Base-by-base conservation (phyloP, 2,329 filamentous ascomycete genomes). In the Colletotrichum abscissum region DNA sequence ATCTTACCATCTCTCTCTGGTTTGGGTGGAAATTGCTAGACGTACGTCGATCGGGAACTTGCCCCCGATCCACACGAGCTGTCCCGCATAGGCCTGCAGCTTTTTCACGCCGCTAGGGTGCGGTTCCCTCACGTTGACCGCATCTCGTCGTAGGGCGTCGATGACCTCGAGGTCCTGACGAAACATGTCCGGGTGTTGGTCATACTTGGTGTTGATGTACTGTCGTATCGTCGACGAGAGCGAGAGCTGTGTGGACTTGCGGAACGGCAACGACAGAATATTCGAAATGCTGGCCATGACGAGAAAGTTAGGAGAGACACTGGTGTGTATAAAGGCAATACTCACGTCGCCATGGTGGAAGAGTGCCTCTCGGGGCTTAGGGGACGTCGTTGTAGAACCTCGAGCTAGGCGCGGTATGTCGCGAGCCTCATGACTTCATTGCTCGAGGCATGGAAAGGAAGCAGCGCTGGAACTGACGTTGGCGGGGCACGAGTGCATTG, bases 121-220 rank as follows among this genome's bases (percentile, higher is more conserved):
- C 3, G 97, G 92, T 81, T 99, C 97, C 73, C 93, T 91, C 2
- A 97, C 93, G 81, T 95, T 94, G 68, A 98, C 88, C n/a, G 97
- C 97, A 81, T 97, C 94, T 75, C 90, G 90, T 5, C 97, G 92
- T 71, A 98, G 86, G 62, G 90, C 87, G 80, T 98, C 95, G 79
- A 99, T 95, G 76, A 93, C 90, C 80, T 95, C 92, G 72, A 91
- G 91, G 85, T 99, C 97, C 76, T 94, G 90, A 75, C 91, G 91
- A 84, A 99, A 99, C 93, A 98, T 97, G 83, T 98, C 95, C 42
- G 97, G 96, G 81, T 98, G 96, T 82, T 99, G 97, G 83, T 98
- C 96, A 92, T 98, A 98, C 88, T 98, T 98, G 83, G 91, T 93
- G 74, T 95, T 97, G 80, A 99, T 98, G 86, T 99, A 98, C 81